These are phyloP conservation scores for Colletotrichum siamense DNA, from an alignment of 2,329 filamentous ascomycete species.

Conservation along the genomic window DNA sequence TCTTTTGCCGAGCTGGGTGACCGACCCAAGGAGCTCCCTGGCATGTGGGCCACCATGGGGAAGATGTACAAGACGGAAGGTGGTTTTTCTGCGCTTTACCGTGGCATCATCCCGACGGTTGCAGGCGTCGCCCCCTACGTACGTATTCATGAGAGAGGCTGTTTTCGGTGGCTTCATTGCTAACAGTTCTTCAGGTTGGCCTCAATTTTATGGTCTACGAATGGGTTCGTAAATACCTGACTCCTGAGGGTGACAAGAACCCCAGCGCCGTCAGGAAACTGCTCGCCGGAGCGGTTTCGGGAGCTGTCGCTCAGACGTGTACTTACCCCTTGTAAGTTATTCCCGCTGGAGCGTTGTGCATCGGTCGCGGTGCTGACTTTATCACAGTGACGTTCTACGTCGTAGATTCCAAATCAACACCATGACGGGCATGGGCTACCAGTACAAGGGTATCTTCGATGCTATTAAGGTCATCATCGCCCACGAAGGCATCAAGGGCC, in stretches of 20 bases:
- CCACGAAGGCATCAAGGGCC: slow-evolving; percentile 81
- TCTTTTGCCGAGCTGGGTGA: slow-evolving; percentile 81
- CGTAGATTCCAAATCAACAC: slow-evolving; percentile 98
- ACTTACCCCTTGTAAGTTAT: slow-evolving; percentile 94
- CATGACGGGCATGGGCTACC: slow-evolving; percentile 97
- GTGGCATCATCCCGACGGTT: slow-evolving; percentile 91
- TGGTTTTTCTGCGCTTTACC: slow-evolving; percentile 84
- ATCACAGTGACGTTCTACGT: slow-evolving; percentile 80
- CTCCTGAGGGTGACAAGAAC: slow-evolving; percentile 85
- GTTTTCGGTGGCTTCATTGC: neutral
- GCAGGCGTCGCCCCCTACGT: slow-evolving; percentile 96
- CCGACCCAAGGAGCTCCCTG: slow-evolving; percentile 73
- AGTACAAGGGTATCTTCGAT: slow-evolving; percentile 87
- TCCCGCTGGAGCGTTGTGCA: neutral
- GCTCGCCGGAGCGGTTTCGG: slow-evolving; percentile 89
- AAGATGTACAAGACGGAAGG: slow-evolving; percentile 93
- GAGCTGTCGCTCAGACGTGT: slow-evolving; percentile 94
- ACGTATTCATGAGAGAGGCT: slow-evolving; percentile 26
- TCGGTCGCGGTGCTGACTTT: slow-evolving; percentile 26
- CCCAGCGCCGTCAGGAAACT: slow-evolving; percentile 83
- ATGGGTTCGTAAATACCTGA: slow-evolving; percentile 81
- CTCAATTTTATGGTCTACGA: slow-evolving; percentile 99
- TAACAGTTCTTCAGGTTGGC: slow-evolving; percentile 67
- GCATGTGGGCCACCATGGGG: slow-evolving; percentile 87
- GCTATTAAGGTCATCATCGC: slow-evolving; percentile 81